Conservation (phyloP, 495 filamentous ascomycete genomes). For the Hyaloscypha finlandica region DNA sequence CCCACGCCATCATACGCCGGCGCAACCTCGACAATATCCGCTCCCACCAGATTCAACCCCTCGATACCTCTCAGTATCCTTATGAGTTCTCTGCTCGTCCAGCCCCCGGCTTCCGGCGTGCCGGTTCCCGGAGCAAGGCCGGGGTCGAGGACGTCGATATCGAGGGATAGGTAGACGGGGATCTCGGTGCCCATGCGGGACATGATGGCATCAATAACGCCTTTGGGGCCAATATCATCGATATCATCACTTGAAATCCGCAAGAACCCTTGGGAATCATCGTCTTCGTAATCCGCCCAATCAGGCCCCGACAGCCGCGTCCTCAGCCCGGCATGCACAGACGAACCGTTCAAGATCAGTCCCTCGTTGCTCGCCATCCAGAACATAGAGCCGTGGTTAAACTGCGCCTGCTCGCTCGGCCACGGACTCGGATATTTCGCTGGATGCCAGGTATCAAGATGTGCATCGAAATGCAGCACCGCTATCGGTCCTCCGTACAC, state of each 20-base stretch:
- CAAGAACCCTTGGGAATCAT: slow-evolving; percentile 63
- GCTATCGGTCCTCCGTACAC: slow-evolving; percentile 71
- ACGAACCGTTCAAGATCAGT: slow-evolving; percentile 65
- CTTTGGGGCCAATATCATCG: slow-evolving; percentile 62
- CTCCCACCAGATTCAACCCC: slow-evolving; percentile 69
- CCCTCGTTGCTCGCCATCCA: slow-evolving; percentile 78
- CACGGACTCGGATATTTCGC: slow-evolving; percentile 75
- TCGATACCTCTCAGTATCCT: slow-evolving; percentile 69
- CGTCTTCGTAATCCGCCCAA: slow-evolving; percentile 67
- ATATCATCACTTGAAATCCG: slow-evolving; percentile 70
- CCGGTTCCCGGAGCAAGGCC: slow-evolving; percentile 72
- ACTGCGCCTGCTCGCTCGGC: slow-evolving; percentile 66
- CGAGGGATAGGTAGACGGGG: slow-evolving; percentile 71
- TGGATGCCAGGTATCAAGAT: slow-evolving; percentile 84
- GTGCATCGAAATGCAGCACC: slow-evolving; percentile 80
- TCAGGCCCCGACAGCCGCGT: slow-evolving; percentile 68
- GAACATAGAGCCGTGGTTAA: slow-evolving; percentile 87
- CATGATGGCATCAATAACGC: slow-evolving; percentile 61
- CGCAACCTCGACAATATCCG: slow-evolving; percentile 83
- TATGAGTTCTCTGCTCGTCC: slow-evolving; percentile 73
- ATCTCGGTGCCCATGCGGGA: slow-evolving; percentile 58
- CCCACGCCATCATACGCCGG: slow-evolving; percentile 83
- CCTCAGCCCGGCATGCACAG: slow-evolving; percentile 76
- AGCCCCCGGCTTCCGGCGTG: slow-evolving; percentile 73
- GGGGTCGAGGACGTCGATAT: slow-evolving; percentile 77